Base-by-base conservation (phyloP, 495 filamentous ascomycete species). In the Chaetomium tenue region DNA sequence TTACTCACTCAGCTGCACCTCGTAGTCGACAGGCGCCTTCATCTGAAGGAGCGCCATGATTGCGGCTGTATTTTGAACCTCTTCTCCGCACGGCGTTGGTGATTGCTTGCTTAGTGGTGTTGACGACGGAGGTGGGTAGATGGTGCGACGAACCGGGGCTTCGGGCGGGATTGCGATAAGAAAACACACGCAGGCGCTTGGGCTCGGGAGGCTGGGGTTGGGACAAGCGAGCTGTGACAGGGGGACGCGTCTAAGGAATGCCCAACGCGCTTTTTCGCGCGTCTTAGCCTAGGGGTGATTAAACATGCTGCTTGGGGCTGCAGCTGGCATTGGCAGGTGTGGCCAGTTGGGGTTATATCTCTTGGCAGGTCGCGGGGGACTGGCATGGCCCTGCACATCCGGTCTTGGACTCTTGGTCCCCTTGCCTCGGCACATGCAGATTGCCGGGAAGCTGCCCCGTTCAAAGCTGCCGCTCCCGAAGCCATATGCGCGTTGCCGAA, bases 21-120 rank as follows among this genome's bases (percentile, higher is more conserved):
- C 83, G 77, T 98, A 98, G 72, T 97, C 87, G 65, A 96, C 91
- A 33, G 88, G 87, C 61, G 85, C 79, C 68, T 78, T 83, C 73
- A 88, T 89, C 64, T 87, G 86, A 60, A 90, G 83, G 66, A 96
- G 86, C 81, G 92, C 86, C 92, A 96, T 96, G 74, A 71, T 71
- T 66, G 58, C 23, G 54, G 39, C 9, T 54, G 56, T 62, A 57
- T 20, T 56, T 68, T 3, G 22, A 39, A 59, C 64, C 48, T 67
- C 26, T 26, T 37, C 48, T 51, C 42, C 26, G 52, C 16, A 39
- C 40, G 33, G 33, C 25, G 39, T 15, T 50, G 44, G 33, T 42
- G 30, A 37, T 62, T 26, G 54, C 33, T 51, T 11, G 11, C 3
- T 11, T 37, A 12, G 33, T 52, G 57, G 55, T 40, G 25, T n/a